Evolutionary conservation across 495 filamentous ascomycete species (phyloP).

Genomic region (Neurospora sp.): DNA sequence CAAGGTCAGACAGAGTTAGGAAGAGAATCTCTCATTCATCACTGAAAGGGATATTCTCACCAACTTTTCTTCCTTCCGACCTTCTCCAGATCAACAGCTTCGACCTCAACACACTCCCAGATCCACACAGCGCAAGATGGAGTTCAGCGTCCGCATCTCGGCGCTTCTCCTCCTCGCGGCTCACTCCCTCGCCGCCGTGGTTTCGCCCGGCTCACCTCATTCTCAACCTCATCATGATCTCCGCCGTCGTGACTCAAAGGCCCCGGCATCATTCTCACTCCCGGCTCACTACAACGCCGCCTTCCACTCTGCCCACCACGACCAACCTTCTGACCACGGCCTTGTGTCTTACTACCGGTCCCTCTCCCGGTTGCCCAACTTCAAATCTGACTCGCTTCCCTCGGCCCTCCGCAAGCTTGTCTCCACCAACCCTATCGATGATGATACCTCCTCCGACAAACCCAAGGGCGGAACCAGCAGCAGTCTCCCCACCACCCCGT

Average conservation of each 20-base stretch:
- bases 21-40: not conserved
- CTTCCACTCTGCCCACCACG: not conserved
- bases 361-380: not conserved
- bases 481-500: conserved; percentile 1
- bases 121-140: not conserved
- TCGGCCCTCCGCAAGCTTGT: not conserved
- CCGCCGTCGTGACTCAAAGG: not conserved
- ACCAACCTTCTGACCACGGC: not conserved
- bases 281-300: not conserved
- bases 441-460: not conserved
- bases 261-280: not conserved
- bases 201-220: not conserved
- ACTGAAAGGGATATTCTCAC: not conserved
- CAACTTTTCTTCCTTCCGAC: not conserved
- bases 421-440: not conserved
- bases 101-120: not conserved
- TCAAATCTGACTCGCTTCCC: not conserved
- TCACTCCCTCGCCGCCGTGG: not conserved
- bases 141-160: not conserved
- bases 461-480: not conserved
- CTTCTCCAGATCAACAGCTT: not conserved
- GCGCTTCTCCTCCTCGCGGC: not conserved
- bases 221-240: not conserved
- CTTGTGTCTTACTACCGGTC: not conserved
- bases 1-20: not conserved